These are phyloP conservation scores for Plasmodium blacklocki DNA, from an alignment of 169 alveolate species.

Conservation along the genomic window DNA sequence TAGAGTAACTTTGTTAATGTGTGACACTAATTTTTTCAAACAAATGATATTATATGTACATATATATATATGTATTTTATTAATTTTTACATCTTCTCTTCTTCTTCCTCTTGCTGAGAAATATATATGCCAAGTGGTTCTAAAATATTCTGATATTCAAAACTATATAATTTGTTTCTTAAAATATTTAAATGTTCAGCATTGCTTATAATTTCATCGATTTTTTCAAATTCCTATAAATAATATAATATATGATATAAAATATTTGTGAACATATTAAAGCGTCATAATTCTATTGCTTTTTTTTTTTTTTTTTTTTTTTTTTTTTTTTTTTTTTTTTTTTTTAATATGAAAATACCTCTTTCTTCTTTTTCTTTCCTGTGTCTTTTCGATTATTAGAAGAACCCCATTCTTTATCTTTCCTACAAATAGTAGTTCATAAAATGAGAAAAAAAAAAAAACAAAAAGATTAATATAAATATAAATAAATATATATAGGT, in stretches of 20 bases:
- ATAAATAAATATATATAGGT: background rate
- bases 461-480: no score
- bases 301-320: no score
- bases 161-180: slow-evolving; percentile 23
- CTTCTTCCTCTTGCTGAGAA: slow-evolving; percentile 2
- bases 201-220: slow-evolving; percentile 28
- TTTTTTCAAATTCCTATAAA: slow-evolving; percentile 64
- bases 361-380: no score
- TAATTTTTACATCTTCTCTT: slow-evolving; percentile 2
- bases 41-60: background rate
- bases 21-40: background rate
- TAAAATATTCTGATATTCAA: slow-evolving; percentile 15
- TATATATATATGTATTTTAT: background rate
- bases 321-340: no score
- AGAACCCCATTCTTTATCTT: background rate
- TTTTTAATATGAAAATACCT: no score
- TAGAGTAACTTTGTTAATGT: no score
- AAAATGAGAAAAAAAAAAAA: background rate
- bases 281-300: no score
- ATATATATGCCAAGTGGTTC: slow-evolving; percentile 35
- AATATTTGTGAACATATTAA: no score
- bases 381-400: background rate
- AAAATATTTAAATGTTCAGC: slow-evolving; percentile 33
- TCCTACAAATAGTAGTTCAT: background rate
- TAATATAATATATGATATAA: background rate